Evolutionary conservation across 2,329 filamentous ascomycete species (phyloP).

Genomic region (Aspergillus flavus): DNA sequence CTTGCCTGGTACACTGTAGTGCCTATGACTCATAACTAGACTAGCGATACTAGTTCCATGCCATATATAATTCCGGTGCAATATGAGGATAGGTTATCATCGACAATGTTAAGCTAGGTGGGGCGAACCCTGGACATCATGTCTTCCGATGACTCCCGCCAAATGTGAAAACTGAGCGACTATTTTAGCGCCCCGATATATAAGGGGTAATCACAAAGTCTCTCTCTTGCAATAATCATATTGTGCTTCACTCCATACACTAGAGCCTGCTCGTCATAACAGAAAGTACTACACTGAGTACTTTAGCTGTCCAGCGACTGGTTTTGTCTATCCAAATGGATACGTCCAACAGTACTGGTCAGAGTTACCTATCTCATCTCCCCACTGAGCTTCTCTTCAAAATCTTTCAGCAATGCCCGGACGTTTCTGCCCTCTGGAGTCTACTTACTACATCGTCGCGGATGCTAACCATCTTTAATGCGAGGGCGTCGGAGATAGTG

Average conservation of each 20-base stretch:
- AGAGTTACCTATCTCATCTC: neutral
- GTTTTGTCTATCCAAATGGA: neutral
- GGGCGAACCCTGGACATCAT: neutral
- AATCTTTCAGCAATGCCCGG: neutral
- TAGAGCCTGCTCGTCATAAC: too few species aligned
- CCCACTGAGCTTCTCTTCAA: neutral
- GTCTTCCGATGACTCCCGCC: neutral
- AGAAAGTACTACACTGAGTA: neutral
- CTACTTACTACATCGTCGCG: neutral
- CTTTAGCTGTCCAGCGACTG: neutral
- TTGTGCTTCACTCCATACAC: neutral
- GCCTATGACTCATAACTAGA: neutral
- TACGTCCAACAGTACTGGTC: neutral
- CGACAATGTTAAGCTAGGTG: neutral
- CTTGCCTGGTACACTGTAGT: too few species aligned
- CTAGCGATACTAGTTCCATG: neutral
- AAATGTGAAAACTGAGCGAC: neutral
- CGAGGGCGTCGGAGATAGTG: neutral
- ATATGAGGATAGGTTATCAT: neutral
- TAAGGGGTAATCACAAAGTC: neutral
- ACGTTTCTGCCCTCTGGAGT: slow-evolving; percentile 5
- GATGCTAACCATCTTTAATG: neutral
- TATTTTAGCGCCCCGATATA: too few species aligned
- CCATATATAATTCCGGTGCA: neutral
- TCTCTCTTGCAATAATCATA: neutral